Evolutionary conservation across 352 stramenopile genomes (phyloP).

Genomic region (Plasmopara viticola): DNA sequence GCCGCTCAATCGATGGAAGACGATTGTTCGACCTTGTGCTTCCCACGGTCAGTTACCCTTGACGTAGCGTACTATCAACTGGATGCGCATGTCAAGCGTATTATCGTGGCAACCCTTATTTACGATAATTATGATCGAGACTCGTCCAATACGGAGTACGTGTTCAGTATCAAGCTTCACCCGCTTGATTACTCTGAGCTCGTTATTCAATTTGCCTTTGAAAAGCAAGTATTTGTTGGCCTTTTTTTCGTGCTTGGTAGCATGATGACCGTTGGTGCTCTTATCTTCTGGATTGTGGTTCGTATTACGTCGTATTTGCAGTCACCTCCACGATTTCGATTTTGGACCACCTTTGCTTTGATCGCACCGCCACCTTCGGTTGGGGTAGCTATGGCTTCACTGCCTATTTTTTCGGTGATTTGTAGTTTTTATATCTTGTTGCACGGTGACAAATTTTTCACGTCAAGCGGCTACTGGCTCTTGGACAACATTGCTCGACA

Average conservation of each 20-base stretch:
- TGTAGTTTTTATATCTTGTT: constrained; percentile 62
- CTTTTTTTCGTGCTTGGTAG: constrained; percentile 92
- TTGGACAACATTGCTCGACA: constrained; percentile 76
- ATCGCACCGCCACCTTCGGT: constrained; percentile 84
- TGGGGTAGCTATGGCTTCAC: constrained; percentile 84
- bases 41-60: constrained; percentile 89
- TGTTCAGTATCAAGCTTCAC: constrained; percentile 88
- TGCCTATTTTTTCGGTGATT: constrained; percentile 79
- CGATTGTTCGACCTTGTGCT: constrained; percentile 89
- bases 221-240: constrained; percentile 88
- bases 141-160: constrained; percentile 77
- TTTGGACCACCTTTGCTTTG: constrained; percentile 88
- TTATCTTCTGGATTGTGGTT: constrained; percentile 89
- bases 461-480: constrained; percentile 59
- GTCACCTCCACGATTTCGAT: constrained; percentile 87
- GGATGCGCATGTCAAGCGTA: constrained; percentile 84
- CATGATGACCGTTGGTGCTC: constrained; percentile 69
- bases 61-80: constrained; percentile 95
- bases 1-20: constrained; percentile 67
- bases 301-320: constrained; percentile 89
- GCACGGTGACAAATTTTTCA: constrained; percentile 48
- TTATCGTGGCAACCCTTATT: constrained; percentile 87
- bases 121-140: constrained; percentile 94
- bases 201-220: constrained; percentile 95
- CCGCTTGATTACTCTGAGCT: constrained; percentile 94